A percentile compares a stretch with the other conserved stretches of the same genome.
Conservation (phyloP, 768 basidiomycete species). For the Suillus subalutaceus region DNA sequence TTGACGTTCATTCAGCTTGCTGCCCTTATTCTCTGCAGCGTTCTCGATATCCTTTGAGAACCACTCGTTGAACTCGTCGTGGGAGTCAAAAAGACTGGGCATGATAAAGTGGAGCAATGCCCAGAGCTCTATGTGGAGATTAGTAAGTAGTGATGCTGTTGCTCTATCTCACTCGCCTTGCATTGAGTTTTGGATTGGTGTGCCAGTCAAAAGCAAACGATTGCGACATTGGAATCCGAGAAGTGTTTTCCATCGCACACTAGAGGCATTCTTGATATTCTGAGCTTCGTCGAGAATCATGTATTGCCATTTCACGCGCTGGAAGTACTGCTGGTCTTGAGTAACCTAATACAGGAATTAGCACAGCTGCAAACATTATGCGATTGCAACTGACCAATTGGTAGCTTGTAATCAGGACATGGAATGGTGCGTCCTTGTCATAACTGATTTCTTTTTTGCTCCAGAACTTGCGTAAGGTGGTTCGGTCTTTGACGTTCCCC, state of each 20-base stretch:
- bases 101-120: slow-evolving; percentile 99
- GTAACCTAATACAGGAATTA: slow-evolving; percentile 61
- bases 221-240: slow-evolving; percentile 96
- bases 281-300: slow-evolving; percentile 99
- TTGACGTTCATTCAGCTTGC: slow-evolving; percentile 93
- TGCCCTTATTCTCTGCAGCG: slow-evolving; percentile 87
- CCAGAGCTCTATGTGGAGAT: slow-evolving; percentile 77
- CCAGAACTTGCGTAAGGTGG: slow-evolving; percentile 96
- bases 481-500: slow-evolving; percentile 96
- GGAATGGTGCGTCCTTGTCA: slow-evolving; percentile 93
- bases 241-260: slow-evolving; percentile 95
- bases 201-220: slow-evolving; percentile 91
- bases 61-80: slow-evolving; percentile 99
- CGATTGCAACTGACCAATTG: slow-evolving; percentile 66
- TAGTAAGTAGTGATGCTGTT: slow-evolving; percentile 5
- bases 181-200: slow-evolving; percentile 99
- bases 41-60: slow-evolving; percentile 99
- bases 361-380: neutral
- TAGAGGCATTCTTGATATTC: slow-evolving; percentile 97
- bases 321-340: slow-evolving; percentile 97
- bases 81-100: slow-evolving; percentile 98
- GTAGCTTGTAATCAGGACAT: slow-evolving; percentile 95
- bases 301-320: slow-evolving; percentile 98
- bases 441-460: slow-evolving; percentile 97
- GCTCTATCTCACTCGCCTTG: slow-evolving; percentile 65